phyloP scores from a whole-genome alignment of 202 grass and related monocot species.

The Zoysia matrella region DNA sequence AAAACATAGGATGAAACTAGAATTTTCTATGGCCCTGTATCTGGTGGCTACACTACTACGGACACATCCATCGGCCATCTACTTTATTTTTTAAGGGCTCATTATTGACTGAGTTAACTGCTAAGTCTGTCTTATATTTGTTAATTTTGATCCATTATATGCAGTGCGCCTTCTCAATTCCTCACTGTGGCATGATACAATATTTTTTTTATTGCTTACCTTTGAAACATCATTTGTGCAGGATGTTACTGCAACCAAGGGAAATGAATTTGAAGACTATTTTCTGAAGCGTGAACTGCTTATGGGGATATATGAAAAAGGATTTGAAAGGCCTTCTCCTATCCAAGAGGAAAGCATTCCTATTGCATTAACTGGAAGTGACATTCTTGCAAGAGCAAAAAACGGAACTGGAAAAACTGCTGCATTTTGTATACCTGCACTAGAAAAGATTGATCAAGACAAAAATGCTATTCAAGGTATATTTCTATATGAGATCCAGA shows the following conservation, averaged over 20 bases:
- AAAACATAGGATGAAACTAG: not conserved
- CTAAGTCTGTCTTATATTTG: not conserved
- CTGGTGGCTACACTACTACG: slow-evolving; percentile 8
- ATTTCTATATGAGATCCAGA: not conserved
- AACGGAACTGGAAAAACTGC: slow-evolving; percentile 73
- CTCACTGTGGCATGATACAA: not conserved
- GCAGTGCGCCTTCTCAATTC: not conserved
- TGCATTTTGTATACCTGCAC: slow-evolving; percentile 83
- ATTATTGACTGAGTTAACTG: slow-evolving; percentile 9
- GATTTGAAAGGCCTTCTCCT: slow-evolving; percentile 74
- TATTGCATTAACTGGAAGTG: slow-evolving; percentile 89
- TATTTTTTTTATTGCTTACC: not conserved
- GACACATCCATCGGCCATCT: not conserved
- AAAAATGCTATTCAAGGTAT: slow-evolving; percentile 82
- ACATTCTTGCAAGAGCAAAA: slow-evolving; percentile 59
- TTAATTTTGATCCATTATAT: not conserved
- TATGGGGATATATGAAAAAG: slow-evolving; percentile 62
- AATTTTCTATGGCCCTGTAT: slow-evolving; percentile 10
- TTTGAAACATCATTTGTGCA: slow-evolving; percentile 1
- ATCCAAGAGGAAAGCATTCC: slow-evolving; percentile 97
- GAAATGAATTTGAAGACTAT: slow-evolving; percentile 96
- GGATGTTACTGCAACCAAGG: slow-evolving; percentile 95
- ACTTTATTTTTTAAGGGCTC: not conserved
- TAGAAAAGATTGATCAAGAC: slow-evolving; percentile 92
- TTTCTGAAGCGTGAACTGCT: slow-evolving; percentile 90